A percentile compares a stretch with the other conserved stretches of the same genome.
phyloP scores from a whole-genome alignment of 2,329 filamentous ascomycete genomes.

The Coniochaeta hoffmannii region DNA sequence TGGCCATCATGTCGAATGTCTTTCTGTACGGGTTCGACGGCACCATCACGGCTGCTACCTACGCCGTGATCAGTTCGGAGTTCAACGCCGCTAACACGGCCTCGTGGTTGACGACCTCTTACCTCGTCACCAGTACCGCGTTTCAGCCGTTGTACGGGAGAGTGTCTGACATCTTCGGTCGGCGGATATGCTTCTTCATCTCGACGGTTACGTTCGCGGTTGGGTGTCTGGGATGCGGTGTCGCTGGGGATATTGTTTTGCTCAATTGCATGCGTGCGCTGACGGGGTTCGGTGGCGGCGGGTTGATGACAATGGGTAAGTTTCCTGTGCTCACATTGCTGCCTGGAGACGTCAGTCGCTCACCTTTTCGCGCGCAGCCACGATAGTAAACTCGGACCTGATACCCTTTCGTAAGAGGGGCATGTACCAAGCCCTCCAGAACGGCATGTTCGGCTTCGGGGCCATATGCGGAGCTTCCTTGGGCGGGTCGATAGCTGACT shows the following conservation, averaged over 20 bases:
- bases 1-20: conserved; percentile 57
- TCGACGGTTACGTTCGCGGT: conserved; percentile 53
- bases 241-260: conserved; percentile 49
- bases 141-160: conserved; percentile 67
- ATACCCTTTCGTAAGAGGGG: conserved; percentile 48
- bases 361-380: conserved; percentile 27
- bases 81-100: conserved; percentile 65
- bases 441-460: conserved; percentile 54
- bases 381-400: conserved; percentile 56
- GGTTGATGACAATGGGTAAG: conserved; percentile 61
- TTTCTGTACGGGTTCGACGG: conserved; percentile 63
- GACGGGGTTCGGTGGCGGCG: conserved; percentile 63
- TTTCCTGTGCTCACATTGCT: conserved; percentile 5
- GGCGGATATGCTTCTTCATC: conserved; percentile 56
- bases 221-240: conserved; percentile 58
- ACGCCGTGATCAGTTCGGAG: conserved; percentile 68
- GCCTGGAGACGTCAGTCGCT: neutral
- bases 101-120: conserved; percentile 68
- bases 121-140: conserved; percentile 63
- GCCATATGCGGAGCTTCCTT: conserved; percentile 56
- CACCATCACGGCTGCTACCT: conserved; percentile 66
- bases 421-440: conserved; percentile 55
- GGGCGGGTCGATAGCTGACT: conserved; percentile 57
- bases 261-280: conserved; percentile 60
- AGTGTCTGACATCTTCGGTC: conserved; percentile 62